Evolutionary conservation across 495 filamentous ascomycete species (phyloP).

Genomic region (Pyrenula aspistea): DNA sequence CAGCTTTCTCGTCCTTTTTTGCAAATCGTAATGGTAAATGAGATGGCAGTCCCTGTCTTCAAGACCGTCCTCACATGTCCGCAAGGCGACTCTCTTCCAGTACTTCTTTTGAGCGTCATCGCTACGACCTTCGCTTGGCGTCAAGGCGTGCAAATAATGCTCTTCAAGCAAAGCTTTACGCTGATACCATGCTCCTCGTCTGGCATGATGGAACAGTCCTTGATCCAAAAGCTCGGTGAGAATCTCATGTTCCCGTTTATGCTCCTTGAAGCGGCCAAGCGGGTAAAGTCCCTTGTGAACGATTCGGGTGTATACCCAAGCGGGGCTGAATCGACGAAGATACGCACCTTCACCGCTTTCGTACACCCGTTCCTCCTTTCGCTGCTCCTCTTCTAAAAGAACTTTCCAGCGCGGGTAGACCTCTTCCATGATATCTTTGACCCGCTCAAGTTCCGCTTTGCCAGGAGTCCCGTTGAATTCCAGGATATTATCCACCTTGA

Average conservation of each 20-base stretch:
- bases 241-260: constrained; percentile 65
- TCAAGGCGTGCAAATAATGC: constrained; percentile 71
- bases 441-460: constrained; percentile 48
- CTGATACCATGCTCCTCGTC: constrained; percentile 90
- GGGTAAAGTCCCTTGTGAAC: constrained; percentile 76
- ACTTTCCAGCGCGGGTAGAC: constrained; percentile 71
- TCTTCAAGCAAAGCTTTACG: constrained; percentile 91
- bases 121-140: constrained; percentile 33
- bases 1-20: constrained; percentile 83
- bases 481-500: constrained; percentile 68
- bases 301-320: constrained; percentile 88
- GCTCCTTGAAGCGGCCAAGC: constrained; percentile 71
- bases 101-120: constrained; percentile 62
- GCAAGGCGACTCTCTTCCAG: constrained; percentile 67
- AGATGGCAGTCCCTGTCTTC: constrained; percentile 81
- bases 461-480: constrained; percentile 70
- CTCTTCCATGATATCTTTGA: constrained; percentile 60
- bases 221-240: constrained; percentile 69
- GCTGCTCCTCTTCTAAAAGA: constrained; percentile 64
- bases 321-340: constrained; percentile 79
- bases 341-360: constrained; percentile 82
- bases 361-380: constrained; percentile 69
- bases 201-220: constrained; percentile 69
- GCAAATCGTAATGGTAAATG: constrained; percentile 87
- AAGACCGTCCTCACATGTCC: constrained; percentile 79